Conservation (phyloP, 805 yeast genomes). For the Sugiyamaella smithiae region DNA sequence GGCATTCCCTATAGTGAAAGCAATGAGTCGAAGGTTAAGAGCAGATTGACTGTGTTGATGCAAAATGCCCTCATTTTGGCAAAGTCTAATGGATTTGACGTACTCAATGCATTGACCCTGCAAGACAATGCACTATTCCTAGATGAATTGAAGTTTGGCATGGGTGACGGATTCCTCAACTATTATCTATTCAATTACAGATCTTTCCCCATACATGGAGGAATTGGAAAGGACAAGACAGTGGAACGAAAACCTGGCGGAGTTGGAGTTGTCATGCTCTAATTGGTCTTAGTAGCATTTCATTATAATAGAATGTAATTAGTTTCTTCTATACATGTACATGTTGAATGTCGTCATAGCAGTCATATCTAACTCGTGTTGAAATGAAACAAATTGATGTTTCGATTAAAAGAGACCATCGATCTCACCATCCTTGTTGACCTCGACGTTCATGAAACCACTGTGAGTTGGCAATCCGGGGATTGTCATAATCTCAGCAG, state of each 20-base stretch:
- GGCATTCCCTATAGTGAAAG: slow-evolving; percentile 34
- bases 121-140: slow-evolving; percentile 87
- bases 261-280: slow-evolving; percentile 86
- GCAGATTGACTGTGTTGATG: slow-evolving; percentile 60
- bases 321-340: slow-evolving; percentile 6
- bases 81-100: slow-evolving; percentile 70
- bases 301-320: background rate
- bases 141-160: slow-evolving; percentile 80
- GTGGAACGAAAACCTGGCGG: slow-evolving; percentile 66
- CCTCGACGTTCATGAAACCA: slow-evolving; percentile 96
- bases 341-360: slow-evolving; percentile 8
- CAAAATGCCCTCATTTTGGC: slow-evolving; percentile 76
- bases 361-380: background rate
- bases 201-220: slow-evolving; percentile 79
- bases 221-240: slow-evolving; percentile 58
- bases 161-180: slow-evolving; percentile 89
- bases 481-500: slow-evolving; percentile 95
- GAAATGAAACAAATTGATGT: background rate
- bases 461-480: slow-evolving; percentile 96
- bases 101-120: slow-evolving; percentile 86
- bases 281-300: slow-evolving; percentile 12
- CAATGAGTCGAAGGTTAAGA: slow-evolving; percentile 45
- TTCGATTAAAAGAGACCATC: slow-evolving; percentile 73
- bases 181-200: slow-evolving; percentile 90
- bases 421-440: slow-evolving; percentile 85